Base-by-base conservation (phyloP, 805 yeast genomes). In the Phaffomyces opuntiae region DNA sequence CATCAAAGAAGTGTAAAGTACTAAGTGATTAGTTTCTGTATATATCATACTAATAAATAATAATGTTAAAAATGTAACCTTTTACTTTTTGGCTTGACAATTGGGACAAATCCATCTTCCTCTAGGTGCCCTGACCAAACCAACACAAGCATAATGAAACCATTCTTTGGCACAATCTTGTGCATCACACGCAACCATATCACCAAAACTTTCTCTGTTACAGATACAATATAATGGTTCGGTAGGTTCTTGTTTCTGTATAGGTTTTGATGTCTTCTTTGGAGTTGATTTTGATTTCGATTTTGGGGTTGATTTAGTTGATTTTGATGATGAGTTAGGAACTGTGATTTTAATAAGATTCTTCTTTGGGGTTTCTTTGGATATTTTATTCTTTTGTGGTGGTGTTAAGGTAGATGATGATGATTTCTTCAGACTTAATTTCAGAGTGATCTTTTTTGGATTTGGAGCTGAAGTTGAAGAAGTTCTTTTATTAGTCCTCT, bases 161-260 rank as follows among this genome's bases (percentile, higher is more conserved):
- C 93, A 85, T 57, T 81, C 88, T 34, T 65, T 72, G 48, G 77
- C 69, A 65, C 97, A 90, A 34, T 77, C 73, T 3, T 72, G 72
- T 54, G 87, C 79, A 61, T 90, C 97, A 64, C 98, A 91, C 0
- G 91, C 96, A 50, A 91, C 75, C 98, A 91, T 91, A 43, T 77
- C 78, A 1, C 97, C 97, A 45, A 57, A 65, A 7, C 78, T 70
- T 1, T 65, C 67, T 5, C 65, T 63, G 6, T 67, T 60, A 49
- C 85, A 79, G 13, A 66, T 43, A 51, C 84, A 79, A 52, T 75
- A 79, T 9, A 19, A 17, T 35, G 37, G 37, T 35, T 35, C 24
- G 3, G 19, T 9, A 9, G 37, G 14, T 17, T 17, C 19, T 35
- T 35, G 8, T 19, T 17, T 35, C 13, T 11, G 24, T 34, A 9